These are phyloP conservation scores for Nicotiana sylvestris DNA, from an alignment of 257 asterid species.

Conservation along the genomic window DNA sequence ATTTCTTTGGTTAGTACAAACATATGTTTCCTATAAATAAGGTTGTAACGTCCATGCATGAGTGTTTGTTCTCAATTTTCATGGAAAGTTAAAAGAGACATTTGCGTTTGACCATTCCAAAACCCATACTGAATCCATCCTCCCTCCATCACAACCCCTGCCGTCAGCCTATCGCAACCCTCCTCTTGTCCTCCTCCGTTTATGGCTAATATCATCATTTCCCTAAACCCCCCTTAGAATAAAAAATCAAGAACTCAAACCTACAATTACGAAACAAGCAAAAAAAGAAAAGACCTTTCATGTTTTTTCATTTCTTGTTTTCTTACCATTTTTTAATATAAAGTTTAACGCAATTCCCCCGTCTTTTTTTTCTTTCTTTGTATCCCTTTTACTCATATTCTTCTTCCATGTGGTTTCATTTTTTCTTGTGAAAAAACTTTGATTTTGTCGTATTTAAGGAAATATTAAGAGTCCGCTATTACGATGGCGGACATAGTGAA, in stretches of 20 bases:
- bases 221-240: neutral
- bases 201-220: constrained; percentile 5
- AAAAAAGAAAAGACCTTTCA: neutral
- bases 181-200: constrained; percentile 1
- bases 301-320: neutral
- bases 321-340: neutral
- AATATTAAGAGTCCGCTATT: constrained; percentile 15
- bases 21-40: constrained; percentile 17
- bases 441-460: neutral
- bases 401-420: neutral
- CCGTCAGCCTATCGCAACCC: constrained; percentile 11
- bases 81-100: constrained; percentile 3
- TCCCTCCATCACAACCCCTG: neutral
- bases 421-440: neutral
- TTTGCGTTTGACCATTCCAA: constrained; percentile 16
- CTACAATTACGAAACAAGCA: neutral
- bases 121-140: constrained; percentile 14
- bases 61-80: constrained; percentile 2
- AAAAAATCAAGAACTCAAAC: neutral
- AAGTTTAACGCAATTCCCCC: neutral
- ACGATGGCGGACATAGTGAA: constrained; percentile 28
- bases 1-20: constrained; percentile 10
- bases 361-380: too few relatives aligned
- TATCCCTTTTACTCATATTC: neutral
- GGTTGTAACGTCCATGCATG: constrained; percentile 14